Evolutionary conservation across 129 eudicot species (phyloP), one percentile per base, ranked within the genome.

Genomic region (Mikania micrantha): DNA sequence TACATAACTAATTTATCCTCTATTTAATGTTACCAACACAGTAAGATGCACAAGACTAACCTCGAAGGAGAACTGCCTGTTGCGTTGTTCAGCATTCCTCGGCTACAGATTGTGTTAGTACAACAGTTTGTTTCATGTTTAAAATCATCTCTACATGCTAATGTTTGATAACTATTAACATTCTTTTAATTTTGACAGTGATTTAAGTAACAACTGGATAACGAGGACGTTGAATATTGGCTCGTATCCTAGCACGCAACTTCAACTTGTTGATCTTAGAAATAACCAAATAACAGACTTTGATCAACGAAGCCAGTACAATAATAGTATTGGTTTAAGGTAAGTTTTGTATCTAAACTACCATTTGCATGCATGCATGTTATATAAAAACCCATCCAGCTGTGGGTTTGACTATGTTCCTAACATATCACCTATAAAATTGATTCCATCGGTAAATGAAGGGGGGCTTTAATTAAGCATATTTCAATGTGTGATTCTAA

Each of bases 261-360:
- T 87, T 73, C 79, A 85, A 66, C 84, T 85, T 47, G 81, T 87
- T 56, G 95, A 90, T 77, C 76, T 90, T 61, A 69, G 61, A 79
- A 44, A 64, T 78, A 90, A 90, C 75, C 60, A 56, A 21, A 69
- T 68, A 36, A 6, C 1, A 10, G 44, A 17, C 38, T 74, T 74
- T 59, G 8, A 5, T 16, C 78, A 74, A 19, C 45, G 48, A 52
- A 9, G 5, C 7, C 48, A 53, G 54, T 53, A 29, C 20, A 31
- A 11, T 9, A 27, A 17, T 38, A 36, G 21, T 16, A 53, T 64
- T 74, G 72, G 19, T 13, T 64, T 74, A 28, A 25, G 64, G 78
- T 74, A 65, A 28, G 78, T 53, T 29, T 32, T 16, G 10, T 24
- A 56, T 17, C 45, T 17, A 7, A 1, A 7, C n/a, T n/a, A 1